These are phyloP conservation scores for Leucocoprinus leucothites DNA, from an alignment of 768 basidiomycete species.

Conservation along the genomic window DNA sequence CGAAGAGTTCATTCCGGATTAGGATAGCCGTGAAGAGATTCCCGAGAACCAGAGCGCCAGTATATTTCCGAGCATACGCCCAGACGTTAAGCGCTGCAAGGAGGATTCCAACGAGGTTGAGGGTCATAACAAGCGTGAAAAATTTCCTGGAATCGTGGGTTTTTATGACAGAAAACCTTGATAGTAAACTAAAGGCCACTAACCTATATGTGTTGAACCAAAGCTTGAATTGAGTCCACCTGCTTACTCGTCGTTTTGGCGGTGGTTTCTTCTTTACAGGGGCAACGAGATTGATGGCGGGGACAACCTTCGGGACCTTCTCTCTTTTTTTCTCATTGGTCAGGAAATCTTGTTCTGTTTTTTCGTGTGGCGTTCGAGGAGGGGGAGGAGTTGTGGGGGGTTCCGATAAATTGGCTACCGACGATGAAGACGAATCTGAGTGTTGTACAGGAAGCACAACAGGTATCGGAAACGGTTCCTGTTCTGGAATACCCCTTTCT, in stretches of 20 bases:
- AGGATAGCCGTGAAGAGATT: slow-evolving; percentile 73
- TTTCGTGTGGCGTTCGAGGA: not conserved
- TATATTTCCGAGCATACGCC: slow-evolving; percentile 63
- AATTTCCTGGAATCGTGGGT: slow-evolving; percentile 52
- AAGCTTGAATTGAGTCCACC: slow-evolving; percentile 57
- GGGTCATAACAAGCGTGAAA: slow-evolving; percentile 54
- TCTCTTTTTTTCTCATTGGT: slow-evolving; percentile 2
- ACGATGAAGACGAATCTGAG: slow-evolving; percentile 13
- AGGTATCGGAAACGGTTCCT: slow-evolving; percentile 23
- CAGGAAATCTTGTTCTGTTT: not conserved
- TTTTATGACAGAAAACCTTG: not conserved
- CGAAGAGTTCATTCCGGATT: slow-evolving; percentile 81
- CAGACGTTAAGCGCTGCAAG: slow-evolving; percentile 63
- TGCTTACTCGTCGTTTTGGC: slow-evolving; percentile 36
- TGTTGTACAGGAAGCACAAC: slow-evolving; percentile 17
- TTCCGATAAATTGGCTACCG: slow-evolving; percentile 4
- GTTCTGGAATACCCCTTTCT: slow-evolving; percentile 33
- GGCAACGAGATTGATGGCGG: not conserved
- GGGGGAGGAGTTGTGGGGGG: slow-evolving; percentile 5
- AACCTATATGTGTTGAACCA: slow-evolving; percentile 84
- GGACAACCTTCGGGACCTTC: not conserved
- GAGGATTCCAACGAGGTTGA: slow-evolving; percentile 60
- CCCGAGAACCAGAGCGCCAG: slow-evolving; percentile 71
- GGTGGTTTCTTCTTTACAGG: slow-evolving; percentile 11
- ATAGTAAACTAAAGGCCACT: slow-evolving; percentile 10